Evolutionary conservation across 345 rosid species (phyloP).

Genomic region (Erodium maritimum): DNA sequence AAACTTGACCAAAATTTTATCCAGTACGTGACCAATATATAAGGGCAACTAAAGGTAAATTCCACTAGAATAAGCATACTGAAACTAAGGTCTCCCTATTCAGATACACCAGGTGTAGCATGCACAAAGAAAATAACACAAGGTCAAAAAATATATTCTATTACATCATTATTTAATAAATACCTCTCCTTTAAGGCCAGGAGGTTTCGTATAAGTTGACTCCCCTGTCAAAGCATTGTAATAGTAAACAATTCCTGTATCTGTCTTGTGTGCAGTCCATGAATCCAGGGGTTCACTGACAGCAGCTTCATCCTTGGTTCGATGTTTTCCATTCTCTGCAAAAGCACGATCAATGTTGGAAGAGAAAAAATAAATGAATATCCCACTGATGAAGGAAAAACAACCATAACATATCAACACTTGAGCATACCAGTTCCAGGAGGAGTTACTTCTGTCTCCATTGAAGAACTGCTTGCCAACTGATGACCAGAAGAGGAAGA

Average conservation of each 20-base stretch:
- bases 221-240: constrained; percentile 81
- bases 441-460: constrained; percentile 40
- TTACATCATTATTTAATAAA: constrained; percentile 7
- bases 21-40: too few species aligned
- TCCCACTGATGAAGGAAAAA: constrained; percentile 31
- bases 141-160: background rate
- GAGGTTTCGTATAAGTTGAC: constrained; percentile 83
- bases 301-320: constrained; percentile 22
- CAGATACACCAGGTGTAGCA: background rate
- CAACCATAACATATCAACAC: constrained; percentile 59
- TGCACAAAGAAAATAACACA: background rate
- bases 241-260: constrained; percentile 64
- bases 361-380: constrained; percentile 24
- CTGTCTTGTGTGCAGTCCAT: constrained; percentile 96
- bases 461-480: constrained; percentile 22
- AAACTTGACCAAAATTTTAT: too few species aligned
- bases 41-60: too few species aligned
- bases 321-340: constrained; percentile 48
- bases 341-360: constrained; percentile 11
- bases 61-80: background rate
- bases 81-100: background rate
- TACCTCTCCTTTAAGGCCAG: constrained; percentile 74
- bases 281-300: constrained; percentile 37
- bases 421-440: constrained; percentile 75
- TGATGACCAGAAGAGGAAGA: constrained; percentile 31